Evolutionary conservation across 805 yeast species (phyloP), one percentile per base, ranked within the genome.

Genomic region (Saitoella complicata): DNA sequence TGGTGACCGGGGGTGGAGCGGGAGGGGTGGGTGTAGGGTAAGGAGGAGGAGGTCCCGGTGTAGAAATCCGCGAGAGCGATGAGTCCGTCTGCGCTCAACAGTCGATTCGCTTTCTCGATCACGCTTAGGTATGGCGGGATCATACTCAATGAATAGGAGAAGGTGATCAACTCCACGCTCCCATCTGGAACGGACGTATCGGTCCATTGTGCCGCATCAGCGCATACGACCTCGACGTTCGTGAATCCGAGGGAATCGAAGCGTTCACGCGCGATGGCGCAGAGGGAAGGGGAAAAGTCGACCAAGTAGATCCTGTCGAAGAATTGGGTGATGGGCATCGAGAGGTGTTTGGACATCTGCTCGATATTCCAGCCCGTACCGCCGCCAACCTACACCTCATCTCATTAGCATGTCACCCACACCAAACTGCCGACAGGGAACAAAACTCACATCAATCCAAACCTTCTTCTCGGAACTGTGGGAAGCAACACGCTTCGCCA

Each of bases 341-440:
- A 57, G 37, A 35, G 44, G 46, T 37, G 47, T 31, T 34, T 38
- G 57, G 78, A 66, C 93, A 82, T 82, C 53, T 71, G 69, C 60
- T 82, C 91, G 54, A 82, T 78, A 62, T 82, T 82, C 60, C 76
- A 69, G 41, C 93, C 94, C 5, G 94, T 82, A 29, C 94, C 94
- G 32, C 93, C 93, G 42, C 93, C 94, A 55, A 83, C 72, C 45
- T 45, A 32, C 7, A 30, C 32, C 8, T 10, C 21, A 21, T 21
- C 21, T 21, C 21, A 21, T 21, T 21, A 21, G 21, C 21, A 21
- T 21, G 21, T 21, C 21, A 21, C 21, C 21, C 21, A 3, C 21
- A 21, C 4, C 21, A 21, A 21, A 4, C 21, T 21, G 4, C 4
- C 8, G 6, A 10, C 29, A 8, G 11, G 7, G n/a, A 5, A 8